Evolutionary conservation across 306 rosid species (phyloP), one percentile per base, ranked within the genome.

Genomic region (Vicia villosa): DNA sequence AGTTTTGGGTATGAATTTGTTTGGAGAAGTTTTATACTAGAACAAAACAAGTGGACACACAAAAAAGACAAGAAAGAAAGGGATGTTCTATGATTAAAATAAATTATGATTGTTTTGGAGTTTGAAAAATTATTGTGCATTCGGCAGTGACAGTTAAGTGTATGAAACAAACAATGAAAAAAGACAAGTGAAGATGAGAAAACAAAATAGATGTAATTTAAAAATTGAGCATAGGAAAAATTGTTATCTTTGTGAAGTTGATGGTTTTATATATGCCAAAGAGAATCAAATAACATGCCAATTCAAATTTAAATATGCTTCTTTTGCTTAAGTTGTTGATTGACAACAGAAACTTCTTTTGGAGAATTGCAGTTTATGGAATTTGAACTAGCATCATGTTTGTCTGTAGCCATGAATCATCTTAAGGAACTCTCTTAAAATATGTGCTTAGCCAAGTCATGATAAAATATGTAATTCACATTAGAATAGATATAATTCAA

Each of bases 371-470:
- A n/a, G n/a, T n/a, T n/a, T n/a, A n/a, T n/a, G n/a, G n/a, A n/a
- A n/a, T n/a, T n/a, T n/a, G n/a, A n/a, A n/a, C n/a, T n/a, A n/a
- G n/a, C n/a, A n/a, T n/a, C n/a, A n/a, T n/a, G n/a, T n/a, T n/a
- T n/a, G n/a, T n/a, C n/a, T n/a, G n/a, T n/a, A n/a, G n/a, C n/a
- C n/a, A n/a, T n/a, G n/a, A n/a, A n/a, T n/a, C n/a, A n/a, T n/a
- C n/a, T n/a, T n/a, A 68, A 30, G 63, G 37, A 50, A 65, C 28
- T 46, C 32, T 66, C 37, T 77, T 65, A 34, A 60, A 22, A 32
- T 40, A 58, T 17, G 28, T 70, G 54, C 11, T 34, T 8, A 24
- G 32, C 32, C 32, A 38, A 37, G 38, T 68, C 70, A 49, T 61
- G 70, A 50, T 7, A 37, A 49, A 51, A 42, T 43, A 36, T 41